Conservation (phyloP, 306 rosid species). For the Trichosanthes truncata region DNA sequence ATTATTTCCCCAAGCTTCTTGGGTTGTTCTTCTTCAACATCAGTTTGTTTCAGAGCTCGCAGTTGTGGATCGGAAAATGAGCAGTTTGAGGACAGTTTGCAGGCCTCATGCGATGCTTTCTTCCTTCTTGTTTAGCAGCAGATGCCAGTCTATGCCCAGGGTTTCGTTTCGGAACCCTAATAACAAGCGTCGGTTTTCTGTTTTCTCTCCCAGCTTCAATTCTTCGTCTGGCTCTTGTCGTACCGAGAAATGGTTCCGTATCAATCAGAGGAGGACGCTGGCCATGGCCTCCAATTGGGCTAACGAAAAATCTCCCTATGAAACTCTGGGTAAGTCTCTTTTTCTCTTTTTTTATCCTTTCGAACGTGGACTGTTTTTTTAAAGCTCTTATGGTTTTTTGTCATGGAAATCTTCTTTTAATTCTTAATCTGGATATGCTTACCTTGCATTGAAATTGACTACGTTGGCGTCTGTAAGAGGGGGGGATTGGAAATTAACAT, state of each 20-base stretch:
- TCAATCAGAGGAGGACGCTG: conserved; percentile 54
- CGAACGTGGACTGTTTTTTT: neutral
- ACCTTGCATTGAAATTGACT: neutral
- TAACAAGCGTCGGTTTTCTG: conserved; percentile 22
- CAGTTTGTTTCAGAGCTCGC: neutral
- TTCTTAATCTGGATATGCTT: neutral
- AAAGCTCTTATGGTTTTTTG: neutral
- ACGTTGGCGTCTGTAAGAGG: neutral
- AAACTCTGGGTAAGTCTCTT: conserved; percentile 59
- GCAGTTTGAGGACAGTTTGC: conserved; percentile 49
- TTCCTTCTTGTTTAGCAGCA: conserved; percentile 48
- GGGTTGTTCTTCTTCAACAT: neutral
- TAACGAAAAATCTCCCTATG: conserved; percentile 72
- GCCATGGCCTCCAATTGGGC: conserved; percentile 62
- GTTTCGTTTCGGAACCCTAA: conserved; percentile 54
- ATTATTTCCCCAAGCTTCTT: neutral
- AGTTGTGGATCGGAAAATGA: conserved; percentile 27
- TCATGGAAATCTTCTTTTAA: neutral
- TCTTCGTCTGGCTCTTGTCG: conserved; percentile 20
- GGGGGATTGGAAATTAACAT: neutral
- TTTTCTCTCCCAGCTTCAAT: conserved; percentile 31
- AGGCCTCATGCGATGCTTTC: conserved; percentile 51
- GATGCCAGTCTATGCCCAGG: conserved; percentile 37
- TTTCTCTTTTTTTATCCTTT: neutral
- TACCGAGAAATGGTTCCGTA: conserved; percentile 35